These are phyloP conservation scores for Cucurbitaria berberidis DNA, from an alignment of 2,329 filamentous ascomycete genomes.

Conservation along the genomic window DNA sequence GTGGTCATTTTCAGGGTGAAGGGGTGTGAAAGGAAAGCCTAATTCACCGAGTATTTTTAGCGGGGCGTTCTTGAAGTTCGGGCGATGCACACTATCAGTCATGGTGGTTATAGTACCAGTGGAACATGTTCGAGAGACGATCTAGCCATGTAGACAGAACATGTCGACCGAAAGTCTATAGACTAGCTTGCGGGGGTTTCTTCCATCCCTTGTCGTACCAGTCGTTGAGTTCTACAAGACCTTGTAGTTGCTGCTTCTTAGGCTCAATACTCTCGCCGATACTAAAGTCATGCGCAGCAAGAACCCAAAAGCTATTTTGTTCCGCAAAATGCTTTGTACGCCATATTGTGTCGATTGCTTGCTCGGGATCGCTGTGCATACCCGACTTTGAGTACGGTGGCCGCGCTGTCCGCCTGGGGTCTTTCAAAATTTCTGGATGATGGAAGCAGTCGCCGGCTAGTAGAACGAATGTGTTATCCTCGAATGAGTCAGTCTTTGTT, in stretches of 20 bases:
- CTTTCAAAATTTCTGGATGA: constrained; percentile 34
- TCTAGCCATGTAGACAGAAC: neutral
- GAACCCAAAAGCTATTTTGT: constrained; percentile 37
- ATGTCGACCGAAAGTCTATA: neutral
- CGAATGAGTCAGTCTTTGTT: constrained; percentile 14
- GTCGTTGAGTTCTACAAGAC: constrained; percentile 30
- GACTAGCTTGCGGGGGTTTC: constrained; percentile 12
- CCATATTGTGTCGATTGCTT: constrained; percentile 35
- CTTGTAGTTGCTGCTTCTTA: constrained; percentile 30
- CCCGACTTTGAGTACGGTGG: constrained; percentile 33
- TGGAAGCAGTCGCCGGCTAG: constrained; percentile 44
- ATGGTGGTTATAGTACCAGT: too few relatives aligned
- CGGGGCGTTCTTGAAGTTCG: neutral
- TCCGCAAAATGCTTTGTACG: constrained; percentile 29
- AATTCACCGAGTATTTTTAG: neutral
- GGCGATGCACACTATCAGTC: too few relatives aligned
- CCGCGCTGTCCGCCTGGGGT: constrained; percentile 36
- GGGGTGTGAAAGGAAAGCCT: neutral
- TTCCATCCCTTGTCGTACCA: constrained; percentile 39
- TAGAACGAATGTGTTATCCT: constrained; percentile 32
- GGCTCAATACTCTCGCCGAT: constrained; percentile 29
- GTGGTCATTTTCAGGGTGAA: neutral
- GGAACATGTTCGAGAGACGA: neutral
- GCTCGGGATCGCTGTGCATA: constrained; percentile 39
- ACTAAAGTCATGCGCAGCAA: constrained; percentile 42